These are phyloP conservation scores for Fonsecaea monophora DNA, from an alignment of 2,329 filamentous ascomycete species.

Conservation along the genomic window DNA sequence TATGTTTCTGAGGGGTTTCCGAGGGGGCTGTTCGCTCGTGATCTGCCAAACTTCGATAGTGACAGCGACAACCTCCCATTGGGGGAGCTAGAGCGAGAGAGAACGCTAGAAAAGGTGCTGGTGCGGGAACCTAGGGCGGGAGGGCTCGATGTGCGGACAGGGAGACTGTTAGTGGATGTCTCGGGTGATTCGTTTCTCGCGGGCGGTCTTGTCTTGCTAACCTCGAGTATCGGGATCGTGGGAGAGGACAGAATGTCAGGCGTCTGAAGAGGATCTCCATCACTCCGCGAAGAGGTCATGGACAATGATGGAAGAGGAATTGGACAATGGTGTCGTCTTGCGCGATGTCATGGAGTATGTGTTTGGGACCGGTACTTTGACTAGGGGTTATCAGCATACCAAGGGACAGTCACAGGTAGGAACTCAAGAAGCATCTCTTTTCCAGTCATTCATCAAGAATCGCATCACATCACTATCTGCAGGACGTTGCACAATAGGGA, in stretches of 20 bases:
- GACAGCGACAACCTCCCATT: constrained; percentile 66
- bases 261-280: constrained; percentile 38
- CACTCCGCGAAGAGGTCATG: constrained; percentile 40
- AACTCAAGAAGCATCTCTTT: background rate
- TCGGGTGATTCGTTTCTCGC: constrained; percentile 59
- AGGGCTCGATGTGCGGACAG: constrained; percentile 66
- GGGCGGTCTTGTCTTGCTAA: constrained; percentile 66
- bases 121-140: constrained; percentile 62
- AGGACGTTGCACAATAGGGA: background rate
- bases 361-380: background rate
- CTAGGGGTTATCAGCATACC: constrained; percentile 23
- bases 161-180: constrained; percentile 61
- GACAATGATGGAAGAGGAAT: constrained; percentile 33
- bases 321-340: constrained; percentile 20
- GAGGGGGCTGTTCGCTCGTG: constrained; percentile 54
- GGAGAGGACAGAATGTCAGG: constrained; percentile 24
- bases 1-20: constrained; percentile 61
- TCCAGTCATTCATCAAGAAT: background rate
- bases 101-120: constrained; percentile 70
- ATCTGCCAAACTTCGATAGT: constrained; percentile 56
- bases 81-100: constrained; percentile 72
- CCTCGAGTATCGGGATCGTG: constrained; percentile 64
- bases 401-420: background rate
- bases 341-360: constrained; percentile 29
- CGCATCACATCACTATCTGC: background rate